These are phyloP conservation scores for Geotrichum cucujoidarum DNA, from an alignment of 1,139 yeast genomes.

Conservation along the genomic window DNA sequence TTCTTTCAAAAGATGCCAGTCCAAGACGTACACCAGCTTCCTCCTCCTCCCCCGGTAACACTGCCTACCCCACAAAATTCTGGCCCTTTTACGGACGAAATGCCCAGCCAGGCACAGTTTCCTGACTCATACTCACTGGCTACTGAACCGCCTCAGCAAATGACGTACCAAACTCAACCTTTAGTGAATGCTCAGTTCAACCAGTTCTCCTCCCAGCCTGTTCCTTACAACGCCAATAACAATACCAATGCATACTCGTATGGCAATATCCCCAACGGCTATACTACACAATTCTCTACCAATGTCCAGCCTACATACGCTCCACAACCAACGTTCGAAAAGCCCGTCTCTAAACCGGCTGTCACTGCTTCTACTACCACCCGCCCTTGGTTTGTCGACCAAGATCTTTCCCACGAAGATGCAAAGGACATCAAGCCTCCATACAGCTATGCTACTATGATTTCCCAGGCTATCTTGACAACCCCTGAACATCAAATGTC, in stretches of 20 bases:
- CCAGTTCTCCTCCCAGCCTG: neutral
- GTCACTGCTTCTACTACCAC: conserved; percentile 42
- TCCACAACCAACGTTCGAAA: conserved; percentile 30
- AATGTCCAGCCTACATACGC: conserved; percentile 7
- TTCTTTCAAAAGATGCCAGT: neutral
- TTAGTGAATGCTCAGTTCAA: conserved; percentile 1
- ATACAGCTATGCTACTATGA: conserved; percentile 95
- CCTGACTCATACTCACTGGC: neutral
- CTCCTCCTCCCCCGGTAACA: too few relatives aligned
- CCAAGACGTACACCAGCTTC: neutral
- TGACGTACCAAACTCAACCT: neutral
- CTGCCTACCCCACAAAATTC: too few relatives aligned
- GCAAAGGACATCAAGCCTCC: conserved; percentile 95
- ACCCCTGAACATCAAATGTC: conserved; percentile 85
- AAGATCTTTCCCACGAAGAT: conserved; percentile 81
- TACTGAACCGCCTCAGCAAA: neutral
- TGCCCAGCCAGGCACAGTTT: conserved; percentile 4
- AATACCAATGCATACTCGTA: conserved; percentile 1
- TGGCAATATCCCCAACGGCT: conserved; percentile 1
- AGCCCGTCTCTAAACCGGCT: too few relatives aligned
- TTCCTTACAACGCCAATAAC: neutral
- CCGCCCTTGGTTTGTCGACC: conserved; percentile 38
- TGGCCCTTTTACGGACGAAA: neutral
- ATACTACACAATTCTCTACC: conserved; percentile 5
- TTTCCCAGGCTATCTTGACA: conserved; percentile 91